Conservation (phyloP, 2,329 filamentous ascomycete genomes). For the Fusarium odoratissimum region DNA sequence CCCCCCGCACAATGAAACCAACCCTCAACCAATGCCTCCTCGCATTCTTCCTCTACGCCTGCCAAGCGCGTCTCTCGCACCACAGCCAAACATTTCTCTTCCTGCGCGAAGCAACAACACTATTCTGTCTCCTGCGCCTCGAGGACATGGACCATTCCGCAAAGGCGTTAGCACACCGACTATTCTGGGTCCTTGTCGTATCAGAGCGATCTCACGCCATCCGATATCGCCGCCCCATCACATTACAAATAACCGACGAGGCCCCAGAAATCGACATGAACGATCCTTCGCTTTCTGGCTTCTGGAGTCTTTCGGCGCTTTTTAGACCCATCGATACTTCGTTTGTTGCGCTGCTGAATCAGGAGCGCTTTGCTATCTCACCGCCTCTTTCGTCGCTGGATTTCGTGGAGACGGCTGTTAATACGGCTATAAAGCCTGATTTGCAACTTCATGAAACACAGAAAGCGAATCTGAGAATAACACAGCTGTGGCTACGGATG, state of each 20-base stretch:
- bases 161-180: conserved; percentile 47
- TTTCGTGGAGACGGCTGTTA: conserved; percentile 52
- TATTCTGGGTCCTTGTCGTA: conserved; percentile 59
- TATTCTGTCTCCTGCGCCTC: conserved; percentile 51
- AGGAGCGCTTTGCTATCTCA: conserved; percentile 49
- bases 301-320: conserved; percentile 55
- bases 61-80: conserved; percentile 55
- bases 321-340: conserved; percentile 57
- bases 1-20: conserved; percentile 50
- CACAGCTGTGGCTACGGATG: conserved; percentile 59
- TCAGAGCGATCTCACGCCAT: conserved; percentile 59
- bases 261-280: conserved; percentile 49
- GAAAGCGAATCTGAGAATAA: conserved; percentile 58
- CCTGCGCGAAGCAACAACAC: conserved; percentile 56
- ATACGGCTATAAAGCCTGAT: conserved; percentile 51
- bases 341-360: conserved; percentile 56
- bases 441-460: conserved; percentile 55
- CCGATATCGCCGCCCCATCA: conserved; percentile 57
- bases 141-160: conserved; percentile 43
- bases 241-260: conserved; percentile 55
- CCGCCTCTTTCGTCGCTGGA: conserved; percentile 50
- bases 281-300: conserved; percentile 50
- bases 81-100: conserved; percentile 58
- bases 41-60: conserved; percentile 59
- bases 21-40: conserved; percentile 55